Evolutionary conservation across 352 stramenopile genomes (phyloP).

Genomic region (Globisporangium alternatum): DNA sequence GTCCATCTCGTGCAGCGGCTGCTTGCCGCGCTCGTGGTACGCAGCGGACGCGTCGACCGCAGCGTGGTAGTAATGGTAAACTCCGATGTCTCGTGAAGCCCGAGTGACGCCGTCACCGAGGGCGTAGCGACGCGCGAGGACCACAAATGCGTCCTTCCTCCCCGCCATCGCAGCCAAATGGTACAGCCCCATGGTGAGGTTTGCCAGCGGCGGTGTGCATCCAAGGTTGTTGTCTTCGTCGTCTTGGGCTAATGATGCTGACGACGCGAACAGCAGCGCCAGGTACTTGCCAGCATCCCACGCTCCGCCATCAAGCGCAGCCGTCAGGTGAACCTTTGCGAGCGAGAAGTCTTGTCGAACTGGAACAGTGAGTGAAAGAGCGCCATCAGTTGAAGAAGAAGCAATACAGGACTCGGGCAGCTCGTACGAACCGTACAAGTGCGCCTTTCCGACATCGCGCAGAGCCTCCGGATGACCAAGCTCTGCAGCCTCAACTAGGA

Average conservation of each 20-base stretch:
- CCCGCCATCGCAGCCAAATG: slow-evolving; percentile 47
- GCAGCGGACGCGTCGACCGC: slow-evolving; percentile 36
- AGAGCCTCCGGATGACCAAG: slow-evolving; percentile 29
- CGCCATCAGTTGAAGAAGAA: not conserved
- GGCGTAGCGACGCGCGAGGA: slow-evolving; percentile 52
- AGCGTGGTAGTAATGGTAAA: slow-evolving; percentile 63
- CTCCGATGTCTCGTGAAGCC: slow-evolving; percentile 31
- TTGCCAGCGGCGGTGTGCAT: not conserved
- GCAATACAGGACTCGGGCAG: slow-evolving; percentile 19
- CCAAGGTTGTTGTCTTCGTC: not conserved
- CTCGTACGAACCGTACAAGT: slow-evolving; percentile 34
- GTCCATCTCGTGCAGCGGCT: slow-evolving; percentile 78
- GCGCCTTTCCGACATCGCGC: slow-evolving; percentile 26
- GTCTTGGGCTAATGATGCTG: not conserved
- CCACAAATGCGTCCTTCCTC: slow-evolving; percentile 41
- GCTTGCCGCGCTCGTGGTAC: slow-evolving; percentile 69
- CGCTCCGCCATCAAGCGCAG: slow-evolving; percentile 18
- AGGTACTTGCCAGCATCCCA: slow-evolving; percentile 29
- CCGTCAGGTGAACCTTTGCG: slow-evolving; percentile 19
- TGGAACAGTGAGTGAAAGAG: not conserved
- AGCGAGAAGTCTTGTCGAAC: slow-evolving; percentile 23
- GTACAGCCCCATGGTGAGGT: slow-evolving; percentile 38
- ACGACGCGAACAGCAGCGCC: slow-evolving; percentile 17
- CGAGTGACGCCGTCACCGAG: slow-evolving; percentile 12
- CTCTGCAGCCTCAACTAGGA: slow-evolving; percentile 33